A percentile compares a stretch with the other conserved stretches of the same genome.
Evolutionary conservation across 768 basidiomycete genomes (phyloP).

Genomic region (Auricularia cornea): DNA sequence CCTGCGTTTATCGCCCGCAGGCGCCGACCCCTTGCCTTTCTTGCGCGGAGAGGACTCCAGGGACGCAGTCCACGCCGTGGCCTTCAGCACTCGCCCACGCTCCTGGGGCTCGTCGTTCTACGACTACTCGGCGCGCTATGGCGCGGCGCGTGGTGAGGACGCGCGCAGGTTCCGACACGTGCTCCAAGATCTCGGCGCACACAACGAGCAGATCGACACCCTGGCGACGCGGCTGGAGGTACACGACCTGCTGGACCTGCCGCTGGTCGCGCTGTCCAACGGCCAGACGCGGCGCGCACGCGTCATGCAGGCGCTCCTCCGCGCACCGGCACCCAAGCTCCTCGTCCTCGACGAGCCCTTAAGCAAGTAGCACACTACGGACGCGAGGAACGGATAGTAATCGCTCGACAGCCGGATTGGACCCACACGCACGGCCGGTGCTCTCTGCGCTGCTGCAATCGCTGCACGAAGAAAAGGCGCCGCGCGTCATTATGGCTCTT

Average conservation of each 20-base stretch:
- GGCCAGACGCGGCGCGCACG: conserved; percentile 86
- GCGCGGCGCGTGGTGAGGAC: conserved; percentile 80
- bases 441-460: conserved; percentile 48
- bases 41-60: conserved; percentile 37
- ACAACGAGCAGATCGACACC: conserved; percentile 37
- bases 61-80: conserved; percentile 45
- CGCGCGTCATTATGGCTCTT: conserved; percentile 58
- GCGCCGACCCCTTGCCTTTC: conserved; percentile 71
- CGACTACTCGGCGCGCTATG: conserved; percentile 90
- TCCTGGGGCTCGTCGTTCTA: conserved; percentile 67
- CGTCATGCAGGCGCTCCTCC: conserved; percentile 68
- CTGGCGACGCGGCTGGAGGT: conserved; percentile 54
- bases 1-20: conserved; percentile 59
- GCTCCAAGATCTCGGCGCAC: conserved; percentile 28
- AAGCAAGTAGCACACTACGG: conserved; percentile 44
- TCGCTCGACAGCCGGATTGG: conserved; percentile 58
- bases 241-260: conserved; percentile 62
- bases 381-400: neutral
- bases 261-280: conserved; percentile 77
- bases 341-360: conserved; percentile 88
- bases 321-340: conserved; percentile 46
- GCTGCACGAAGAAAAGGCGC: conserved; percentile 39
- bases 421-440: conserved; percentile 47
- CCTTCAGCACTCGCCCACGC: conserved; percentile 55
- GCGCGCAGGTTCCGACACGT: conserved; percentile 64